Percentiles rank a stretch among this genome's conserved stretches.
phyloP scores from a whole-genome alignment of 1,139 yeast species.

The Yamadazyma dushanensis region DNA sequence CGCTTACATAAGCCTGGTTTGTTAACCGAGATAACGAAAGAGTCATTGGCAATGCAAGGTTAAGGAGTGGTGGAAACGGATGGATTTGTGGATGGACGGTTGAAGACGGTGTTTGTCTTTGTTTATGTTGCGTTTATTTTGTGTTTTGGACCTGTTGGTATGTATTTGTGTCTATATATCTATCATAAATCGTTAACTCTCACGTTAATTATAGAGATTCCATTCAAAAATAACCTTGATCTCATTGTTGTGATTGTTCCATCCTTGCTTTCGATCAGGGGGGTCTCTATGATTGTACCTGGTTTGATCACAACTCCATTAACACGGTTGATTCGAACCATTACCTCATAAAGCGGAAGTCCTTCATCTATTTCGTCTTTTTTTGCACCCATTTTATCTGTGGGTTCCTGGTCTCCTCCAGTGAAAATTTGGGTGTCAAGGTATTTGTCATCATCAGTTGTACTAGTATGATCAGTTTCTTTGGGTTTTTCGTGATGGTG shows the following conservation, averaged over 20 bases:
- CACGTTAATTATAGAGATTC: conserved; percentile 14
- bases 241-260: not conserved
- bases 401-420: not conserved
- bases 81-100: no score
- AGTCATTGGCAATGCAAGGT: no score
- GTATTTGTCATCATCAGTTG: no score
- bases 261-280: not conserved
- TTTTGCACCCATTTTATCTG: not conserved
- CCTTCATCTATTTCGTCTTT: not conserved
- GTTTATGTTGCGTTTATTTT: no score
- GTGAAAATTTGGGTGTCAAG: no score
- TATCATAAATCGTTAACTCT: not conserved
- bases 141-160: no score
- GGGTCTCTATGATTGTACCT: not conserved
- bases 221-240: conserved; percentile 13
- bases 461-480: not conserved
- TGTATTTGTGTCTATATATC: not conserved
- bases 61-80: no score
- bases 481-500: not conserved
- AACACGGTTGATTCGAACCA: conserved; percentile 26
- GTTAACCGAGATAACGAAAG: no score
- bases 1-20: not conserved
- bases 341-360: conserved; percentile 3
- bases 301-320: conserved; percentile 34
- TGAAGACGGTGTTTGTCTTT: no score